Evolutionary conservation across 176 grass and related monocot genomes (phyloP).

Genomic region (Tillandsia fasciculata): DNA sequence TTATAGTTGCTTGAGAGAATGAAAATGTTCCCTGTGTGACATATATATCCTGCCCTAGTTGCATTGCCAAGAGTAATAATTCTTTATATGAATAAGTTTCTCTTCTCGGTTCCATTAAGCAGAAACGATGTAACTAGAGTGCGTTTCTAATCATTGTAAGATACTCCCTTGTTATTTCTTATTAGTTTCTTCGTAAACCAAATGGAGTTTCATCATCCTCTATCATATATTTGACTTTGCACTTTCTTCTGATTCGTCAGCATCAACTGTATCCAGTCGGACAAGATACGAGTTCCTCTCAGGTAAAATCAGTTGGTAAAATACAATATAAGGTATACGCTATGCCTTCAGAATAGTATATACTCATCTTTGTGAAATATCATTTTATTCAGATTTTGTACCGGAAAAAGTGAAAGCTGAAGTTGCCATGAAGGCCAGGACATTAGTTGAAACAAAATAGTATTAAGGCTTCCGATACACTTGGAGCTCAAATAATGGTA

Average conservation of each 20-base stretch:
- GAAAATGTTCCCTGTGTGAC: no score
- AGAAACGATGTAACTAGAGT: not conserved
- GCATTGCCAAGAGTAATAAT: no score
- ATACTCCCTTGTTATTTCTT: not conserved
- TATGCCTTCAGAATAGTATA: not conserved
- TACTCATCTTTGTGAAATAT: not conserved
- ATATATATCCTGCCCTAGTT: no score
- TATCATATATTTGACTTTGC: not conserved
- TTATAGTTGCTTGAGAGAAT: no score
- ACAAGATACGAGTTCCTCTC: slow-evolving; percentile 74
- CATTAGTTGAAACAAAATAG: slow-evolving; percentile 6
- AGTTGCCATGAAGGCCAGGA: slow-evolving; percentile 39
- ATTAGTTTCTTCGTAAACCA: not conserved
- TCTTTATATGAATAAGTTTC: not conserved
- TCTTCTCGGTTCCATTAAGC: not conserved
- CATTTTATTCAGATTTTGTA: slow-evolving; percentile 52
- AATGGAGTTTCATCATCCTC: not conserved
- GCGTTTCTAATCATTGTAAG: not conserved
- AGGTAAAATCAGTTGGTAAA: slow-evolving; percentile 20
- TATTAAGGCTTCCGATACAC: not conserved
- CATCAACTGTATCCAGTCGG: slow-evolving; percentile 38
- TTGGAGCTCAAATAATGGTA: not conserved
- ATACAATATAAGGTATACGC: not conserved
- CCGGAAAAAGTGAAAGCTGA: slow-evolving; percentile 47
- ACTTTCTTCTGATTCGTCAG: slow-evolving; percentile 31